Evolutionary conservation across 2,329 filamentous ascomycete species (phyloP).

Genomic region (Fonsecaea multimorphosa): DNA sequence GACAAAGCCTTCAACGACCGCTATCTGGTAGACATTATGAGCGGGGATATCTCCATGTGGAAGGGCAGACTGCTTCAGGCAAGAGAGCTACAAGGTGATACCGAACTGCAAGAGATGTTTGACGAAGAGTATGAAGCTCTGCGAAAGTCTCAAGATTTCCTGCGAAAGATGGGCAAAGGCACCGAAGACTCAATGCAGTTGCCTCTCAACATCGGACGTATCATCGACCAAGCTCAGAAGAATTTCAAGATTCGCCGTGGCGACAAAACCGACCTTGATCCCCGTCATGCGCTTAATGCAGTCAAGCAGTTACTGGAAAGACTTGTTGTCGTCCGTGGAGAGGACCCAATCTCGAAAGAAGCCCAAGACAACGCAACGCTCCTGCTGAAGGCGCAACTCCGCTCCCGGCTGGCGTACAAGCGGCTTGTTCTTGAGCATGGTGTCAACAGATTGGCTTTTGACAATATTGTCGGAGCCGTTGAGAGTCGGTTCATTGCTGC

Average conservation of each 20-base stretch:
- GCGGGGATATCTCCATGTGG: conserved; percentile 65
- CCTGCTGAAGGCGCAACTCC: conserved; percentile 88
- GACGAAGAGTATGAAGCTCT: conserved; percentile 88
- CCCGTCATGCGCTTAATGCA: conserved; percentile 81
- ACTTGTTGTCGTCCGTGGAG: conserved; percentile 84
- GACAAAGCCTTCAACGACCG: conserved; percentile 77
- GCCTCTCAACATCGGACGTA: conserved; percentile 87
- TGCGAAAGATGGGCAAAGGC: conserved; percentile 75
- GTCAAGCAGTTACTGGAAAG: conserved; percentile 76
- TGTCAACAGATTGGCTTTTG: conserved; percentile 88
- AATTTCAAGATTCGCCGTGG: conserved; percentile 89
- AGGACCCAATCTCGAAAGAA: conserved; percentile 80
- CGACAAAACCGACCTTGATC: conserved; percentile 85
- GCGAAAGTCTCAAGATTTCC: conserved; percentile 71
- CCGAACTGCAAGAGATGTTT: conserved; percentile 82
- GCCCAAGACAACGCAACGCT: conserved; percentile 88
- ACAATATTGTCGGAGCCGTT: conserved; percentile 88
- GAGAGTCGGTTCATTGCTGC: conserved; percentile 86
- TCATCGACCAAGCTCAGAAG: conserved; percentile 87
- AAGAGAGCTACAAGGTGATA: conserved; percentile 82
- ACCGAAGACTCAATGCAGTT: conserved; percentile 69
- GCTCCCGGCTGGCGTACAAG: conserved; percentile 90
- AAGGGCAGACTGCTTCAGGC: conserved; percentile 82
- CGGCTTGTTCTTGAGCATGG: conserved; percentile 84
- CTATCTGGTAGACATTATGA: conserved; percentile 88